These are phyloP conservation scores for Rhodotorula sp. DNA, from an alignment of 1,284 basidiomycete species.

Conservation along the genomic window DNA sequence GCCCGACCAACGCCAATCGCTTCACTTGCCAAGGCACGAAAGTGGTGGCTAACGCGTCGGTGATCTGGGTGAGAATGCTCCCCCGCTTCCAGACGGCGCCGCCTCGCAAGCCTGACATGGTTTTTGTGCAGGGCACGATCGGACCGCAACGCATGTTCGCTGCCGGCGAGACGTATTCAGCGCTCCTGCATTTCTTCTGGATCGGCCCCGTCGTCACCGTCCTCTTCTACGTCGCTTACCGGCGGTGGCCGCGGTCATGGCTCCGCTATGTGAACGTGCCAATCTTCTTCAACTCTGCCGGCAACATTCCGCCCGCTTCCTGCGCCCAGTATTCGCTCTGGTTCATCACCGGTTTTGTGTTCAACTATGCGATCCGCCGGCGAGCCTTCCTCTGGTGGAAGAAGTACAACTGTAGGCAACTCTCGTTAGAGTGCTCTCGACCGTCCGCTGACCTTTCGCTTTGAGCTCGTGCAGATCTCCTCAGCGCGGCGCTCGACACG, in stretches of 20 bases:
- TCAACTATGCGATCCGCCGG: slow-evolving; percentile 47
- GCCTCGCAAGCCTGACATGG: not conserved
- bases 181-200: slow-evolving; percentile 78
- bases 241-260: slow-evolving; percentile 68
- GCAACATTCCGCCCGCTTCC: slow-evolving; percentile 78
- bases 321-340: slow-evolving; percentile 78
- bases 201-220: slow-evolving; percentile 69
- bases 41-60: slow-evolving; percentile 72
- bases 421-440: not conserved
- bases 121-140: not conserved
- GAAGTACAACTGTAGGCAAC: slow-evolving; percentile 67
- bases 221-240: slow-evolving; percentile 72
- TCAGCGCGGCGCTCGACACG: slow-evolving; percentile 53
- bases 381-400: slow-evolving; percentile 88
- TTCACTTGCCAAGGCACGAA: slow-evolving; percentile 58
- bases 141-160: slow-evolving; percentile 56
- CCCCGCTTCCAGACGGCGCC: not conserved
- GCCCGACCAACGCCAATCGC: not conserved
- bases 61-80: slow-evolving; percentile 65
- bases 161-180: slow-evolving; percentile 54
- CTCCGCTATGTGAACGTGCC: slow-evolving; percentile 77
- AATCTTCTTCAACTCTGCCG: slow-evolving; percentile 75
- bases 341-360: slow-evolving; percentile 63
- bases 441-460: not conserved
- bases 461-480: slow-evolving; percentile 50